Percentiles rank a stretch among this genome's conserved stretches.
These are phyloP conservation scores for Beverwykella pulmonaria DNA, from an alignment of 495 filamentous ascomycete species.

Conservation along the genomic window DNA sequence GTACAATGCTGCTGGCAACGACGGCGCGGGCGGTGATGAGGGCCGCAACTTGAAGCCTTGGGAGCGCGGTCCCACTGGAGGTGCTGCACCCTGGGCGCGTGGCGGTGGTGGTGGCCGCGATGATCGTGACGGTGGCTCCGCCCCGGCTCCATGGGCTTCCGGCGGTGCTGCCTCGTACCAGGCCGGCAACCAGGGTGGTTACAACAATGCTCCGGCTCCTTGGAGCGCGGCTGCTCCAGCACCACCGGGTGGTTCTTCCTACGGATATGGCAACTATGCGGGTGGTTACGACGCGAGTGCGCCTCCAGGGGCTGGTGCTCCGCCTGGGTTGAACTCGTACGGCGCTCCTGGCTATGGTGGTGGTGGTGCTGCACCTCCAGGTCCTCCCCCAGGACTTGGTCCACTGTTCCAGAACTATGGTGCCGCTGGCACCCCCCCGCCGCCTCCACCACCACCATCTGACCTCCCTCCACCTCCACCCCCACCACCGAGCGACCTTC, in stretches of 20 bases:
- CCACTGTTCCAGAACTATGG: conserved; percentile 70
- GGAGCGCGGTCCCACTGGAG: conserved; percentile 87
- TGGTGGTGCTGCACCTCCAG: conserved; percentile 67
- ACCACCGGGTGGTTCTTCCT: conserved; percentile 4
- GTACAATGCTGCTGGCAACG: conserved; percentile 49
- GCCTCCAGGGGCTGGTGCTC: conserved; percentile 32
- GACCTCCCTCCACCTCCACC: conserved; percentile 54
- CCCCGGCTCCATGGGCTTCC: conserved; percentile 37
- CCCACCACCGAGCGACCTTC: conserved; percentile 72
- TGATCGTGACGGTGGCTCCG: conserved; percentile 29
- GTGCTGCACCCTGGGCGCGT: conserved; percentile 75
- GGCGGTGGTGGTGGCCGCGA: conserved; percentile 35
- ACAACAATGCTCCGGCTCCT: conserved; percentile 11
- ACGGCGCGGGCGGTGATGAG: conserved; percentile 51
- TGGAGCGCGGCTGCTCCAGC: conserved; percentile 32
- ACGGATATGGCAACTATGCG: conserved; percentile 21
- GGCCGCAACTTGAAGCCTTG: conserved; percentile 75
- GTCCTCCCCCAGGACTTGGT: conserved; percentile 68
- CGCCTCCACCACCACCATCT: conserved; percentile 43
- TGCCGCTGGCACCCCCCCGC: conserved; percentile 49
- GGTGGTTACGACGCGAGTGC: conserved; percentile 20
- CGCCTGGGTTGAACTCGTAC: conserved; percentile 32
- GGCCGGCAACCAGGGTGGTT: conserved; percentile 18
- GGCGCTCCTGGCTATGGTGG: conserved; percentile 47
- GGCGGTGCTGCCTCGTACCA: conserved; percentile 26